These are phyloP conservation scores for Globisporangium canariense DNA, from an alignment of 352 stramenopile genomes.

Conservation along the genomic window DNA sequence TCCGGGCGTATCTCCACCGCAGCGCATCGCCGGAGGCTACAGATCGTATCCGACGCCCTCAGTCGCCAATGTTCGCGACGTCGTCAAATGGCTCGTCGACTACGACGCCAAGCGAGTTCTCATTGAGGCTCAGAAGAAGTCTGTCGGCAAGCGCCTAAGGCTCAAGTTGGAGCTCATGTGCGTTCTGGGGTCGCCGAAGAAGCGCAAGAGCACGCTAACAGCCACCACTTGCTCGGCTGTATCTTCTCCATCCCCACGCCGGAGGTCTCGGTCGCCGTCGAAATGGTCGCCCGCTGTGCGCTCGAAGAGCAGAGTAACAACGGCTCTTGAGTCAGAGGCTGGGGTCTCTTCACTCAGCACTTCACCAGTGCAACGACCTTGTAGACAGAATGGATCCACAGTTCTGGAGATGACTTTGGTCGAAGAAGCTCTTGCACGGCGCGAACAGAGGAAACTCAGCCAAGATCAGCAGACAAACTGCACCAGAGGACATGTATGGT, in stretches of 20 bases:
- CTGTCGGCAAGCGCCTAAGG: conserved; percentile 21
- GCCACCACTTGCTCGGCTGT: not conserved
- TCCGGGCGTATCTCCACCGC: conserved; percentile 26
- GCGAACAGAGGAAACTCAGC: not conserved
- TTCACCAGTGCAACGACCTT: not conserved
- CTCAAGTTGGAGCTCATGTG: conserved; percentile 39
- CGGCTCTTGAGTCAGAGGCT: not conserved
- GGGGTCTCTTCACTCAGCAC: not conserved
- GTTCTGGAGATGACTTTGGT: conserved; percentile 4
- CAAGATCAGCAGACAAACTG: not conserved
- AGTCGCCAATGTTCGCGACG: conserved; percentile 29
- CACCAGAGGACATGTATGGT: not conserved
- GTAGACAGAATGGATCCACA: not conserved
- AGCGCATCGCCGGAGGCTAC: conserved; percentile 36
- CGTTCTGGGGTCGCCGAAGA: conserved; percentile 17
- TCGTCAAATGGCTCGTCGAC: conserved; percentile 43
- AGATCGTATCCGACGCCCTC: conserved; percentile 31
- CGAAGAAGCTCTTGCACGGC: conserved; percentile 4
- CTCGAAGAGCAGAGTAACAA: not conserved
- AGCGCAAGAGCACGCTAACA: not conserved
- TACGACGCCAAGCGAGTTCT: conserved; percentile 32
- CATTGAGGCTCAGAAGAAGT: conserved; percentile 23
- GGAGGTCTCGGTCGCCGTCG: conserved; percentile 7
- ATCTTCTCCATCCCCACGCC: not conserved
- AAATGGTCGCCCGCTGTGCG: not conserved